Conservation (phyloP, 2,329 filamentous ascomycete genomes). For the Ascochyta fabae region DNA sequence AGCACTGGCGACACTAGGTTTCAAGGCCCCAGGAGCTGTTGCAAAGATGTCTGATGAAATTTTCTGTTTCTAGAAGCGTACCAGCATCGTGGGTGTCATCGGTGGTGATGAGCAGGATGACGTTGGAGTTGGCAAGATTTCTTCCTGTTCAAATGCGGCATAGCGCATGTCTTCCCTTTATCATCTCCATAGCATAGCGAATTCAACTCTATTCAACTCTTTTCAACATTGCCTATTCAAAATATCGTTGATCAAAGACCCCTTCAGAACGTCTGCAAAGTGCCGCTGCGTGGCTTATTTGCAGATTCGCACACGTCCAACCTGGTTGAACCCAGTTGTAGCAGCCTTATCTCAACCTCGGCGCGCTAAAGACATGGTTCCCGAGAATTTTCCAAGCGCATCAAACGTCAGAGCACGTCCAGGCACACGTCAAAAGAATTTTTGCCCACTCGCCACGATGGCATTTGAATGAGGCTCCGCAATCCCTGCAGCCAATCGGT, state of each 20-base stretch:
- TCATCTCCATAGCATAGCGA: slow-evolving; percentile 12
- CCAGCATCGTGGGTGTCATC: neutral
- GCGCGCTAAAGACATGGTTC: slow-evolving; percentile 4
- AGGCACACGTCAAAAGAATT: slow-evolving; percentile 2
- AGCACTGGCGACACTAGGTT: slow-evolving; percentile 53
- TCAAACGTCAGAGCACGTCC: slow-evolving; percentile 3
- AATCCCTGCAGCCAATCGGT: slow-evolving; percentile 7
- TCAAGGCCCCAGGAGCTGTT: slow-evolving; percentile 57
- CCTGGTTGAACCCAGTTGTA: neutral
- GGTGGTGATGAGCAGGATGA: neutral
- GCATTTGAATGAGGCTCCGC: slow-evolving; percentile 7
- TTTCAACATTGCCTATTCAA: no score
- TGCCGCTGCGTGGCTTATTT: no score
- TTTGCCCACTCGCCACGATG: slow-evolving; percentile 6
- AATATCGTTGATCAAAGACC: no score
- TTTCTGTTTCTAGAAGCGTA: slow-evolving; percentile 56
- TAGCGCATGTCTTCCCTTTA: slow-evolving; percentile 4
- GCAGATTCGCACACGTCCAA: neutral
- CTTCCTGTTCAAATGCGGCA: neutral
- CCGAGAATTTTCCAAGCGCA: neutral
- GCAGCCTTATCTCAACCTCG: slow-evolving; percentile 1
- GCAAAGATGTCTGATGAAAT: slow-evolving; percentile 63
- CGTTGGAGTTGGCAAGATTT: neutral
- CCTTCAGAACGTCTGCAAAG: no score
- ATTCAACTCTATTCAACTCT: neutral